Percentiles rank a stretch among this genome's conserved stretches.
These are phyloP conservation scores for Ambrosiella beaveri DNA, from an alignment of 2,329 filamentous ascomycete species.

Conservation along the genomic window DNA sequence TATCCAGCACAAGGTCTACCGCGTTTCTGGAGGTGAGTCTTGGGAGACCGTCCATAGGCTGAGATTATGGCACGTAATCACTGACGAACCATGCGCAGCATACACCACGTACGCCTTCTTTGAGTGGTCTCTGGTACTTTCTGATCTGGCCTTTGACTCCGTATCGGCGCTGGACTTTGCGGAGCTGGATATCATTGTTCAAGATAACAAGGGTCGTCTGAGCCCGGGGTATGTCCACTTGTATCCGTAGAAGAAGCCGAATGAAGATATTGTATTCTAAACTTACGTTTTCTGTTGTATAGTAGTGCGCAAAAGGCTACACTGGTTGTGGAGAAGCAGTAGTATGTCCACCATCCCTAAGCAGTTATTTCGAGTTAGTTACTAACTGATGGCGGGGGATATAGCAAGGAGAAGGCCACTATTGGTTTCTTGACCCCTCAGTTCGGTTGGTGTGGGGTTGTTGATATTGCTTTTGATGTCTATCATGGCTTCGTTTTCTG, in stretches of 20 bases:
- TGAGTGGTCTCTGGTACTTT: conserved; percentile 87
- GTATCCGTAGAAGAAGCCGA: conserved; percentile 43
- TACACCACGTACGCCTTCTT: conserved; percentile 98
- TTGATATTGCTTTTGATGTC: conserved; percentile 74
- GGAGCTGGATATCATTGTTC: conserved; percentile 71
- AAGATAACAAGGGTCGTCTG: conserved; percentile 65
- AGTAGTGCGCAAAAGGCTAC: conserved; percentile 11
- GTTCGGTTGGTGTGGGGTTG: conserved; percentile 56
- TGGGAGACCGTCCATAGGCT: conserved; percentile 3
- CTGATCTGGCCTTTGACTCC: conserved; percentile 92
- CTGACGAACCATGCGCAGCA: conserved; percentile 33
- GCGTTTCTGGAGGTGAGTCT: conserved; percentile 74
- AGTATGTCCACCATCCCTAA: conserved; percentile 18
- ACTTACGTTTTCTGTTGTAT: background rate
- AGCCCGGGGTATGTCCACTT: conserved; percentile 97
- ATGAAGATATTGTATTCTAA: background rate
- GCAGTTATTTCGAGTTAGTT: background rate
- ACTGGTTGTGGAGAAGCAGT: conserved; percentile 8
- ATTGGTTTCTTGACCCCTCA: conserved; percentile 50
- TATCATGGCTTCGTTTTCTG: conserved; percentile 97
- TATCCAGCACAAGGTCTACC: conserved; percentile 96
- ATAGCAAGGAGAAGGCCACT: conserved; percentile 58
- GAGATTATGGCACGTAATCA: conserved; percentile 3
- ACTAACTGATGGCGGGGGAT: background rate
- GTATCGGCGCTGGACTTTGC: conserved; percentile 86